A percentile compares a stretch with the other conserved stretches of the same genome.
Conservation (phyloP, 164 flowering plant genomes). For the Paratinospora sagittata region DNA sequence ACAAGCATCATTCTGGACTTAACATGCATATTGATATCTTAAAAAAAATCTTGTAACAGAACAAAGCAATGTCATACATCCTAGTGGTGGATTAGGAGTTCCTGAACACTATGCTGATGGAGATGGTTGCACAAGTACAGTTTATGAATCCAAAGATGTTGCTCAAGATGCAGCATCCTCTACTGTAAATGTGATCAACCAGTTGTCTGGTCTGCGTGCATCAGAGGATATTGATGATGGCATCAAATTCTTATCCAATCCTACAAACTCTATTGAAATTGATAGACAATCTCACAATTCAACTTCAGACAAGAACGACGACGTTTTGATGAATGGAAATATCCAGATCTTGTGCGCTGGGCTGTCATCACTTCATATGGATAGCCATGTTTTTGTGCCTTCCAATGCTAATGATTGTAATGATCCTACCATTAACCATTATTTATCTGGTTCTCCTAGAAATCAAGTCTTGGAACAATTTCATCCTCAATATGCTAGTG, state of each 20-base stretch:
- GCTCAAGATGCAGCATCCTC: conserved; percentile 19
- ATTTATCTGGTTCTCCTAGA: conserved; percentile 8
- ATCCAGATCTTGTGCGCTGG: conserved; percentile 24
- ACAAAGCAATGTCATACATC: conserved; percentile 22
- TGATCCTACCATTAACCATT: conserved; percentile 15
- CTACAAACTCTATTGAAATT: conserved; percentile 18
- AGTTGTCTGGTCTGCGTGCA: conserved; percentile 44
- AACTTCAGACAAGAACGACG: conserved; percentile 21
- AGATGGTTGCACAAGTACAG: conserved; percentile 8
- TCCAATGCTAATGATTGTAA: conserved; percentile 5
- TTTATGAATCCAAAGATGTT: conserved; percentile 12
- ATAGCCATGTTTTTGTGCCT: conserved; percentile 8
- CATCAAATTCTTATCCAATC: background rate
- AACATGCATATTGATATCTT: conserved; percentile 30
- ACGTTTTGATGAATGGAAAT: conserved; percentile 15
- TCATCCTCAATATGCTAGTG: conserved; percentile 16
- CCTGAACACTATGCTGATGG: conserved; percentile 19
- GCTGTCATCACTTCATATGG: conserved; percentile 23
- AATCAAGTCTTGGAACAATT: conserved; percentile 15
- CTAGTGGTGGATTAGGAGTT: conserved; percentile 22
- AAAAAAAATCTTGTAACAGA: conserved; percentile 30
- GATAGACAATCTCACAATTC: conserved; percentile 16
- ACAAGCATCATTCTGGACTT: conserved; percentile 26
- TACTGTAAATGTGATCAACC: conserved; percentile 44
- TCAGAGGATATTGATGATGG: conserved; percentile 6